Conservation (phyloP, 2,329 filamentous ascomycete genomes). For the Alternaria panax region DNA sequence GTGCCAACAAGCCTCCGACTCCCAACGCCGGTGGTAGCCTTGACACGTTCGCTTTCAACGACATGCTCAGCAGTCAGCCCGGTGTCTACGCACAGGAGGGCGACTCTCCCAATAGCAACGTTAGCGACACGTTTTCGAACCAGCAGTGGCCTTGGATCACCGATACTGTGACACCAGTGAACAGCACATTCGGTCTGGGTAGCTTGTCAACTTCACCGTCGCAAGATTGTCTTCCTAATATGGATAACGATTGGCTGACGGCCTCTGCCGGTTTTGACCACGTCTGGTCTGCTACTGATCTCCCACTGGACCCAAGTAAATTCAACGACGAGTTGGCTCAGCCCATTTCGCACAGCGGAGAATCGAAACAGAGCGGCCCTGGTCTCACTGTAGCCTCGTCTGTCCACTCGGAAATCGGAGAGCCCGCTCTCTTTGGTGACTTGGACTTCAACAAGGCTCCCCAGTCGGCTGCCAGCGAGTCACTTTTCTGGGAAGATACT, state of each 20-base stretch:
- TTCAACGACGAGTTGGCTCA: constrained; percentile 45
- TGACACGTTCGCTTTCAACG: constrained; percentile 38
- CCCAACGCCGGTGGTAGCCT: constrained; percentile 40
- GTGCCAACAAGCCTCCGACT: constrained; percentile 34
- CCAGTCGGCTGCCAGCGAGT: constrained; percentile 42
- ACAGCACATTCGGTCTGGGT: constrained; percentile 42
- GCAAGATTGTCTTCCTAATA: constrained; percentile 47
- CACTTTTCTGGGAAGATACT: constrained; percentile 49
- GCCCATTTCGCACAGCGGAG: constrained; percentile 51
- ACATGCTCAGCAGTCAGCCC: constrained; percentile 39
- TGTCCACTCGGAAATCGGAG: constrained; percentile 51
- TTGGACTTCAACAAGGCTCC: constrained; percentile 45
- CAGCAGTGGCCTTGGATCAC: constrained; percentile 47
- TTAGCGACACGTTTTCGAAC: constrained; percentile 40
- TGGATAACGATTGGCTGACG: constrained; percentile 47
- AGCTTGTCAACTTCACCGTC: constrained; percentile 51
- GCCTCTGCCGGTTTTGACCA: constrained; percentile 47
- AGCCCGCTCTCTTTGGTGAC: constrained; percentile 43
- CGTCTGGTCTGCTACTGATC: constrained; percentile 51
- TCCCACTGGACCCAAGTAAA: constrained; percentile 51
- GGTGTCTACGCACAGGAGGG: constrained; percentile 37
- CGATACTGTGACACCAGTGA: constrained; percentile 35
- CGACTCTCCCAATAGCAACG: constrained; percentile 45
- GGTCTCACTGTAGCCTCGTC: constrained; percentile 52
- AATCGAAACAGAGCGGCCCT: constrained; percentile 51